These are phyloP conservation scores for Oryza australiensis DNA, from an alignment of 176 grass and related monocot species.

Conservation along the genomic window DNA sequence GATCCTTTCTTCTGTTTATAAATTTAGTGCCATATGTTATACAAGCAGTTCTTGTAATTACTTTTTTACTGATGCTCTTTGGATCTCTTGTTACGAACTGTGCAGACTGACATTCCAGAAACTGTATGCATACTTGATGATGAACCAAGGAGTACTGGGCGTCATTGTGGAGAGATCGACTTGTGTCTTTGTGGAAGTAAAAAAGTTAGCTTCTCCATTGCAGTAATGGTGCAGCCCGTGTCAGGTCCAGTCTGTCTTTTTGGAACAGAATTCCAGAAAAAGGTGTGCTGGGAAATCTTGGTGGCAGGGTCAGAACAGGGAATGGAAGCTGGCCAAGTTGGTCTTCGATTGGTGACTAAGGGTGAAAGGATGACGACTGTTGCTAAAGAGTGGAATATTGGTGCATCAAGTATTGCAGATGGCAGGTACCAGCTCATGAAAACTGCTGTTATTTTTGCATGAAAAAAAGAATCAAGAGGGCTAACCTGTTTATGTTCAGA, in stretches of 20 bases:
- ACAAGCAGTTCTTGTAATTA: not conserved
- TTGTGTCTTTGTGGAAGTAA: slow-evolving; percentile 62
- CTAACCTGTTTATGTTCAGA: not conserved
- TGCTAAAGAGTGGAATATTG: slow-evolving; percentile 97
- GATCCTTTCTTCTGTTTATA: not conserved
- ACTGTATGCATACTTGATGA: slow-evolving; percentile 93
- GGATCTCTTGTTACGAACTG: slow-evolving; percentile 33
- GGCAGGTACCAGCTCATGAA: slow-evolving; percentile 68
- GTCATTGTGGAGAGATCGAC: slow-evolving; percentile 87
- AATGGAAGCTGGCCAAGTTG: slow-evolving; percentile 97
- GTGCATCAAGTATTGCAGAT: slow-evolving; percentile 89
- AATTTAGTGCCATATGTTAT: slow-evolving; percentile 14
- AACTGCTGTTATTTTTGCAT: slow-evolving; percentile 11
- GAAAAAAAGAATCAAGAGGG: slow-evolving; percentile 5
- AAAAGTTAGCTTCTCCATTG: slow-evolving; percentile 82
- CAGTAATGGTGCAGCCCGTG: slow-evolving; percentile 90
- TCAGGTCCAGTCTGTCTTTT: slow-evolving; percentile 90
- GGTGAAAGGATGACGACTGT: slow-evolving; percentile 87
- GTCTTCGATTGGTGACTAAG: slow-evolving; percentile 85
- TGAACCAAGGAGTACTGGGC: slow-evolving; percentile 75
- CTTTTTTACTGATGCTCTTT: slow-evolving; percentile 23
- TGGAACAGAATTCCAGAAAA: slow-evolving; percentile 94
- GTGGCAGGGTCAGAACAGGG: slow-evolving; percentile 96
- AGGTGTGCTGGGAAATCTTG: slow-evolving; percentile 95
- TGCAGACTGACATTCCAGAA: slow-evolving; percentile 75